phyloP scores from a whole-genome alignment of 2,329 filamentous ascomycete species.

The Thielaviopsis punctulata region DNA sequence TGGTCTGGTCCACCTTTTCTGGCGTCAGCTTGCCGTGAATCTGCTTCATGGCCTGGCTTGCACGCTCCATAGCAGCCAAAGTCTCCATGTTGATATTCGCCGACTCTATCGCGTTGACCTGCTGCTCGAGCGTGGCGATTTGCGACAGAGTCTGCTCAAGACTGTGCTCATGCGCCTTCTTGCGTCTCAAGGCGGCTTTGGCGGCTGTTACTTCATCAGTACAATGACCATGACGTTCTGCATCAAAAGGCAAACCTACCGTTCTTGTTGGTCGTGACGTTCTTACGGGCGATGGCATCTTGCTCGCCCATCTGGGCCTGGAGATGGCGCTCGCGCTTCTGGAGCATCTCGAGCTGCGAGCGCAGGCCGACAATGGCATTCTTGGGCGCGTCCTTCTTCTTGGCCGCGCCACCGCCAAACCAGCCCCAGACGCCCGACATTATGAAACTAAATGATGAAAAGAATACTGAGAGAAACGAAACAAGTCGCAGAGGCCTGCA shows the following conservation, averaged over 20 bases:
- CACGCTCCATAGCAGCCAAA: constrained; percentile 81
- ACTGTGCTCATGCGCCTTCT: constrained; percentile 85
- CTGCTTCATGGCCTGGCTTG: constrained; percentile 74
- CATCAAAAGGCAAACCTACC: constrained; percentile 37
- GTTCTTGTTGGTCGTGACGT: constrained; percentile 76
- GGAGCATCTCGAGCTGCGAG: constrained; percentile 87
- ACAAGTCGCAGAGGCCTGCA: not conserved
- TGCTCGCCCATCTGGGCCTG: constrained; percentile 89
- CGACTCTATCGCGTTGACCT: constrained; percentile 92
- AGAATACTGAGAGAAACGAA: not conserved
- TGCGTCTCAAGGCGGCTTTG: constrained; percentile 75
- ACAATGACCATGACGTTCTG: constrained; percentile 8
- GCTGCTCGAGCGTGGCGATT: constrained; percentile 81
- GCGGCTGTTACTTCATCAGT: constrained; percentile 44
- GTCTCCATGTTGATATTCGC: constrained; percentile 99
- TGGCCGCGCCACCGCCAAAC: constrained; percentile 71
- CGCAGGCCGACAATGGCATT: constrained; percentile 84
- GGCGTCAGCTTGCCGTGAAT: constrained; percentile 85
- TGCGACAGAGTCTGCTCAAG: constrained; percentile 81
- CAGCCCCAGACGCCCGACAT: constrained; percentile 46
- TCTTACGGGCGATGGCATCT: constrained; percentile 73
- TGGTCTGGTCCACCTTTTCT: constrained; percentile 86
- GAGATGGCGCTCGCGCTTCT: constrained; percentile 86
- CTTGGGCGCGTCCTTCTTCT: constrained; percentile 90
- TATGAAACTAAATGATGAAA: not conserved